Base-by-base conservation (phyloP, 1,139 yeast species). In the Candida albicans region DNA sequence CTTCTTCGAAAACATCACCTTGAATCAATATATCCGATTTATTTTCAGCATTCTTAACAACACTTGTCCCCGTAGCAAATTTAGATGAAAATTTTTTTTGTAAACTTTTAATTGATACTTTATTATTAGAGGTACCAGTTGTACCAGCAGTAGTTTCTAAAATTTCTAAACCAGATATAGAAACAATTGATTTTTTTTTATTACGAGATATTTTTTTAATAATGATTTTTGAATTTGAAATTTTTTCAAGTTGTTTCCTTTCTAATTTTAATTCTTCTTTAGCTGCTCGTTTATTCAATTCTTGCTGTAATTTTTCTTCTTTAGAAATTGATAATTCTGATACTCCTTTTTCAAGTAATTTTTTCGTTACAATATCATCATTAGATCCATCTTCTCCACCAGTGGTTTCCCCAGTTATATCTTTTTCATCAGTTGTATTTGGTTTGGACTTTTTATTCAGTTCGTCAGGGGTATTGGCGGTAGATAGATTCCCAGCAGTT, bases 31-130 rank as follows among this genome's bases (percentile, higher is more conserved):
- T 82, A 59, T 91, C 98, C 52, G 91, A 97, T 61, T 86, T 87
- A 66, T 91, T 91, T 54, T 91, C 98, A 9, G 84, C 93, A 51
- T 84, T 86, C 68, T 91, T 91, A 8, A 91, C 84, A n/a, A 91
- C 96, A 36, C 95, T 82, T 24, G 97, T 95, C 39, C 99, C 99
- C 3, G 98, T 91, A 18, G 99, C 99, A 62, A 91, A 93, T 64
- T 88, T 89, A 33, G 95, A 84, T 0, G 97, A 95, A 66, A 93
- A 89, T 0, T 90, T 84, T 73, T 93, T 18, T 18, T 18, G 22
- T 18, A 18, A 18, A 18, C 22, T 18, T 18, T 18, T 18, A 18
- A 18, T 18, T 18, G 22, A 18, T 18, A 18, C 22, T 18, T 18
- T 18, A 18, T 18, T 18, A 18, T 18, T 93, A 26, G 26, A 3